phyloP scores from a whole-genome alignment of 108 stramenopile species.

The Discostella pseudostelligera region DNA sequence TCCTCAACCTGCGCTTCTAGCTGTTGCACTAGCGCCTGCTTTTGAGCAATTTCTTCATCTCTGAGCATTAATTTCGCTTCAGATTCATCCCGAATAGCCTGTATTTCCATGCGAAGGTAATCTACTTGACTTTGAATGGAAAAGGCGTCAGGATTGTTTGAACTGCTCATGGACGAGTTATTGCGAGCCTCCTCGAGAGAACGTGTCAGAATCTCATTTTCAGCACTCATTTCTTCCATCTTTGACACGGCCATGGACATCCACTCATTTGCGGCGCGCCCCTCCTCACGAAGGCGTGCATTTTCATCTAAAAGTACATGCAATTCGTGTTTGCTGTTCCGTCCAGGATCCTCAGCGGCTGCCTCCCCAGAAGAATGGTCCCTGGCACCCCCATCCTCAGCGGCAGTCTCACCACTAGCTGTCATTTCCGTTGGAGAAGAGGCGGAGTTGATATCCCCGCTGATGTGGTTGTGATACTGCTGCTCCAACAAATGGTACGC shows the following conservation, averaged over 20 bases:
- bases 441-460: constrained; percentile 10
- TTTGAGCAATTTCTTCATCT: constrained; percentile 39
- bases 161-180: neutral
- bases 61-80: constrained; percentile 24
- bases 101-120: constrained; percentile 20
- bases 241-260: constrained; percentile 80
- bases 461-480: constrained; percentile 53
- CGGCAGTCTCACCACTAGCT: constrained; percentile 30
- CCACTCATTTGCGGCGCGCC: constrained; percentile 75
- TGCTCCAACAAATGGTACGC: constrained; percentile 73
- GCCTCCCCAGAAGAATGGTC: constrained; percentile 14
- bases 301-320: constrained; percentile 63
- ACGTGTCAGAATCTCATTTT: constrained; percentile 37
- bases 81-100: constrained; percentile 16
- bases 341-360: constrained; percentile 19
- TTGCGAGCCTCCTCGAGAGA: constrained; percentile 27
- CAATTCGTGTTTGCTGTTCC: constrained; percentile 32
- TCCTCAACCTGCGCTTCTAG: constrained; percentile 47
- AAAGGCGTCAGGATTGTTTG: neutral
- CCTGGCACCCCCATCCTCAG: constrained; percentile 25
- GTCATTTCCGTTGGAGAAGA: constrained; percentile 33
- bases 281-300: constrained; percentile 59
- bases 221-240: constrained; percentile 68
- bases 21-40: constrained; percentile 22
- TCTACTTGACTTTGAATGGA: constrained; percentile 11